phyloP scores from a whole-genome alignment of 805 yeast species.

The Saccharomycopsis sp. region DNA sequence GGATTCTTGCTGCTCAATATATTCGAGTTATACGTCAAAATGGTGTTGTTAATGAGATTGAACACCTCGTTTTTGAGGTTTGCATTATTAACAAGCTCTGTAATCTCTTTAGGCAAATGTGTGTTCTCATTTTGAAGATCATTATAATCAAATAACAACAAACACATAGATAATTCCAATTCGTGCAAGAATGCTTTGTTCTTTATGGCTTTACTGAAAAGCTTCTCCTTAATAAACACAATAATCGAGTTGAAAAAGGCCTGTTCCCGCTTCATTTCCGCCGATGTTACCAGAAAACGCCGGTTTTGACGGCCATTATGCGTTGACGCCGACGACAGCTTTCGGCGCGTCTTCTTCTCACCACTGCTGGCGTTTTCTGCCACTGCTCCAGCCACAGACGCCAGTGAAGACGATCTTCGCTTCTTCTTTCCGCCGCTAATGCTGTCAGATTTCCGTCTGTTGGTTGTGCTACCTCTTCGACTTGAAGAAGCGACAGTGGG shows the following conservation, averaged over 20 bases:
- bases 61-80: constrained; percentile 34
- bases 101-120: constrained; percentile 53
- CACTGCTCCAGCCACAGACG: not conserved
- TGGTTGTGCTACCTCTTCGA: not conserved
- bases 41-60: constrained; percentile 19
- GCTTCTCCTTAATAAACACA: constrained; percentile 52
- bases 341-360: constrained; percentile 14
- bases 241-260: constrained; percentile 48
- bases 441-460: not conserved
- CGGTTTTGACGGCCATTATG: not conserved
- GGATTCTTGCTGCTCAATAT: constrained; percentile 19
- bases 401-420: constrained; percentile 12
- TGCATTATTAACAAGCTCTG: constrained; percentile 62
- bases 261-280: constrained; percentile 31
- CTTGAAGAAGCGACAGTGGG: not conserved
- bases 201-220: constrained; percentile 55
- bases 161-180: constrained; percentile 77
- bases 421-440: constrained; percentile 5
- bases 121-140: constrained; percentile 38
- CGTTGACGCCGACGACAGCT: constrained; percentile 5
- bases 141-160: constrained; percentile 40
- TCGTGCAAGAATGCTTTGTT: constrained; percentile 58
- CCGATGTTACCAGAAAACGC: constrained; percentile 1
- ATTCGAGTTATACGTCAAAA: constrained; percentile 18
- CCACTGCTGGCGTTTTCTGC: not conserved